Evolutionary conservation across 2,329 filamentous ascomycete species (phyloP).

Genomic region (Cercospora sesami): DNA sequence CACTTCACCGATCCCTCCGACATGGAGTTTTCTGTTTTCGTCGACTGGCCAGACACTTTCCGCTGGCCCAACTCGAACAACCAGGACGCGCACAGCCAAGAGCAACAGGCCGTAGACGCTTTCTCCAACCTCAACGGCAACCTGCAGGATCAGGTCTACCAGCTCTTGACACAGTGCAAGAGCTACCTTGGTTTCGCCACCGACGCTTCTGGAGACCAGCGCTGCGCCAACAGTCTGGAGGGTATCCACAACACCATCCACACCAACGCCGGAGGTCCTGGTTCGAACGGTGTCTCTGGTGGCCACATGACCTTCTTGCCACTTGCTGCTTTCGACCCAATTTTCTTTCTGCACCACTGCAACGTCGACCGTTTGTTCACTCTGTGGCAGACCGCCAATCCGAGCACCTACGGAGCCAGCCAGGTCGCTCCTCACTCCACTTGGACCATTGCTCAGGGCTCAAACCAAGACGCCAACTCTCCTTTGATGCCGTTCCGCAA

Average conservation of each 20-base stretch:
- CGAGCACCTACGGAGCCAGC: slow-evolving; percentile 64
- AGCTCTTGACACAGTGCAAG: slow-evolving; percentile 37
- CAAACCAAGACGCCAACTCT: slow-evolving; percentile 41
- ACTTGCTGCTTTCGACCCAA: slow-evolving; percentile 72
- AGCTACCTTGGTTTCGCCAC: slow-evolving; percentile 38
- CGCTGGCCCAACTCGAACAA: slow-evolving; percentile 36
- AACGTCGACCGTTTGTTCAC: slow-evolving; percentile 75
- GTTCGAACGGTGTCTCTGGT: slow-evolving; percentile 19
- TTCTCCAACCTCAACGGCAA: slow-evolving; percentile 34
- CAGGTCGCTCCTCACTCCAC: slow-evolving; percentile 56
- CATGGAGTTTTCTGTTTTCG: slow-evolving; percentile 36
- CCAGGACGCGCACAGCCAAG: slow-evolving; percentile 26
- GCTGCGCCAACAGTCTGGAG: slow-evolving; percentile 39
- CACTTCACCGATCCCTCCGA: slow-evolving; percentile 28
- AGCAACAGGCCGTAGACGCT: slow-evolving; percentile 21
- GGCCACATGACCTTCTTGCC: slow-evolving; percentile 72
- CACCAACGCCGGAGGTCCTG: slow-evolving; percentile 34
- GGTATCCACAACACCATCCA: slow-evolving; percentile 41
- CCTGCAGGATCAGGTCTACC: slow-evolving; percentile 38
- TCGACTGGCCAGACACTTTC: slow-evolving; percentile 33
- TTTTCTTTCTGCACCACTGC: slow-evolving; percentile 73
- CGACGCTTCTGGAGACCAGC: slow-evolving; percentile 31
- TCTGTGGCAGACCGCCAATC: slow-evolving; percentile 75
- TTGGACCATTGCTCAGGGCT: slow-evolving; percentile 60
- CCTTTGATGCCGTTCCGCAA: slow-evolving; percentile 61